Evolutionary conservation across 345 rosid genomes (phyloP), one percentile per base, ranked within the genome.

Genomic region (Kandelia obovata): DNA sequence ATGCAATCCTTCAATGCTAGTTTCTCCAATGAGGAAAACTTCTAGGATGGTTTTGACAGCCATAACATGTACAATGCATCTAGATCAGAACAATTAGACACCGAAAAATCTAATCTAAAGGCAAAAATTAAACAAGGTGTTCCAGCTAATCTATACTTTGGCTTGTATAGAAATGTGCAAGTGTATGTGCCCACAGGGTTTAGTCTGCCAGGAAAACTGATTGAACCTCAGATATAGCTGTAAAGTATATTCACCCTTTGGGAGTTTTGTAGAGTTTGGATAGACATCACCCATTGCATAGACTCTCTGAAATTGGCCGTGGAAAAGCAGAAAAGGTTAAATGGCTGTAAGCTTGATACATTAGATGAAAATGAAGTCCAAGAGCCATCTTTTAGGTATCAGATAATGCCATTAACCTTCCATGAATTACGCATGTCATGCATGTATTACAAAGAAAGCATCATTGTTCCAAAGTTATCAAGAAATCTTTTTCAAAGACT

Each of bases 201-300:
- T 28, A 1, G 47, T 39, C 47, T 39, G 47, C 47, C 32, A 63
- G 58, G 52, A 6, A 59, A 58, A 70, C n/a, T 53, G 53, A 35
- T 16, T 43, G 67, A 77, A 89, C 99, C 99, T 87, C 68, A 95
- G 71, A 81, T 82, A 89, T 26, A 92, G 75, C 76, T 80, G 97
- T 67, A 95, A 81, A 71, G 67, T 85, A 77, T 90, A 92, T 70
- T 92, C 99, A 19, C 98, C 99, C 86, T 90, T 90, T 0, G 96
- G 93, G 75, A 95, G 97, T 77, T 87, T 90, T 72, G 91, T 78
- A 75, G 86, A 82, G n/a, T 65, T 67, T 11, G 98, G 99, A 84
- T 92, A 95, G 70, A 77, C 90, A 75, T 95, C 99, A 65, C 98
- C 99, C 88, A 65, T 80, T 25, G 94, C 89, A 81, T 17, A 95